These are phyloP conservation scores for Plasmodium sp. DNA, from an alignment of 169 alveolate genomes.

Conservation along the genomic window DNA sequence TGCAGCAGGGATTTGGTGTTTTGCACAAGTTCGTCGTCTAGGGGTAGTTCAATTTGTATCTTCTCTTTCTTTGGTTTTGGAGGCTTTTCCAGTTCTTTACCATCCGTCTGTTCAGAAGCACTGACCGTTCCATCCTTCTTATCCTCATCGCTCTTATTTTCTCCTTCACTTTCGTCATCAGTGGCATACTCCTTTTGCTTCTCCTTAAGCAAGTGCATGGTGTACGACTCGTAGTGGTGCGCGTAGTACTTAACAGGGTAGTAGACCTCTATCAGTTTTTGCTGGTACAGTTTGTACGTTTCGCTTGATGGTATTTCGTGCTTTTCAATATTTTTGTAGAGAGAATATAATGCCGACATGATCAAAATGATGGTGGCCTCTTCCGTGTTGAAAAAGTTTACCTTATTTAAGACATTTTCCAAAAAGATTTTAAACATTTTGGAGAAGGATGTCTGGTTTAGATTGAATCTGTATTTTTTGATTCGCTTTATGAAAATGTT, in stretches of 20 bases:
- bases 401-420: constrained; percentile 26
- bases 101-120: not conserved
- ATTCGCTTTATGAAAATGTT: constrained; percentile 26
- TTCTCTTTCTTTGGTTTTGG: not conserved
- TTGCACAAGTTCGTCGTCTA: constrained; percentile 39
- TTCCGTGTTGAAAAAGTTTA: constrained; percentile 43
- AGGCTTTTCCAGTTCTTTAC: not conserved
- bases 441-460: constrained; percentile 15
- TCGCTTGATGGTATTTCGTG: constrained; percentile 19
- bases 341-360: constrained; percentile 49
- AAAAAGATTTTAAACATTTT: constrained; percentile 45
- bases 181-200: not conserved
- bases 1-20: constrained; percentile 18
- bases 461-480: constrained; percentile 31
- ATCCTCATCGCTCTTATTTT: not conserved
- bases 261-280: constrained; percentile 60
- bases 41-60: not conserved
- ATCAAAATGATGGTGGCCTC: constrained; percentile 21
- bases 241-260: constrained; percentile 8
- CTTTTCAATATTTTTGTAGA: constrained; percentile 53
- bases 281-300: constrained; percentile 57
- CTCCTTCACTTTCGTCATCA: not conserved
- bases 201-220: constrained; percentile 10
- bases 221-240: constrained; percentile 29
- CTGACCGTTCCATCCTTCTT: not conserved